These are phyloP conservation scores for Polygonum maritimum DNA, from an alignment of 148 eudicot genomes.

Conservation along the genomic window DNA sequence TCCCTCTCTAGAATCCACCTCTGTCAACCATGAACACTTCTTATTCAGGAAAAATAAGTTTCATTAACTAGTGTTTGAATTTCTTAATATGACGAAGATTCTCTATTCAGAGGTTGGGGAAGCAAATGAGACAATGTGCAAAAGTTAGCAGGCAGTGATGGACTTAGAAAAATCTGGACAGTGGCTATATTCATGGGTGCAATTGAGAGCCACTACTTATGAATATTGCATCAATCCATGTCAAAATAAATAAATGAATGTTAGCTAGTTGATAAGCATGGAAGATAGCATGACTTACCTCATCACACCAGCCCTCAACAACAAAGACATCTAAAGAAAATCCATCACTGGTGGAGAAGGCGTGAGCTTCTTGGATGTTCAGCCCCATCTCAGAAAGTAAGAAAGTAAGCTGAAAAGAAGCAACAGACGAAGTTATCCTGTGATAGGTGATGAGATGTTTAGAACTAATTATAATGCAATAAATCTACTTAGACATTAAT, in stretches of 20 bases:
- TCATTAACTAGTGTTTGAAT: neutral
- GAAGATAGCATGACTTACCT: constrained; percentile 35
- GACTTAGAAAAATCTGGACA: neutral
- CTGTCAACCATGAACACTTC: neutral
- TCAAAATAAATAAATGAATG: neutral
- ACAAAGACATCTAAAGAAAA: constrained; percentile 90
- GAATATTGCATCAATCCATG: neutral
- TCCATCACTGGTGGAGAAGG: constrained; percentile 81
- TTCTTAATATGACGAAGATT: neutral
- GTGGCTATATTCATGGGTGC: neutral
- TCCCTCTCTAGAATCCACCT: neutral
- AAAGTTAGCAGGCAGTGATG: neutral
- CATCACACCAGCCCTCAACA: constrained; percentile 61
- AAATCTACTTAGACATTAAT: neutral
- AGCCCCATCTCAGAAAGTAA: constrained; percentile 73
- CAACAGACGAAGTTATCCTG: constrained; percentile 11
- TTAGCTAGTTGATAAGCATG: neutral
- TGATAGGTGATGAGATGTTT: neutral
- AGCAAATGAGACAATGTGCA: neutral
- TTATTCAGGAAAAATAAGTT: neutral
- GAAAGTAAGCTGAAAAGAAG: constrained; percentile 63
- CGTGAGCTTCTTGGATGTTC: constrained; percentile 96
- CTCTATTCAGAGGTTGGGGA: neutral
- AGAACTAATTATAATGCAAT: neutral
- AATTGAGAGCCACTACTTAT: too few species aligned